Percentiles rank a stretch among this genome's conserved stretches.
Evolutionary conservation across 768 basidiomycete genomes (phyloP).

Genomic region (Trametopsis cervina): DNA sequence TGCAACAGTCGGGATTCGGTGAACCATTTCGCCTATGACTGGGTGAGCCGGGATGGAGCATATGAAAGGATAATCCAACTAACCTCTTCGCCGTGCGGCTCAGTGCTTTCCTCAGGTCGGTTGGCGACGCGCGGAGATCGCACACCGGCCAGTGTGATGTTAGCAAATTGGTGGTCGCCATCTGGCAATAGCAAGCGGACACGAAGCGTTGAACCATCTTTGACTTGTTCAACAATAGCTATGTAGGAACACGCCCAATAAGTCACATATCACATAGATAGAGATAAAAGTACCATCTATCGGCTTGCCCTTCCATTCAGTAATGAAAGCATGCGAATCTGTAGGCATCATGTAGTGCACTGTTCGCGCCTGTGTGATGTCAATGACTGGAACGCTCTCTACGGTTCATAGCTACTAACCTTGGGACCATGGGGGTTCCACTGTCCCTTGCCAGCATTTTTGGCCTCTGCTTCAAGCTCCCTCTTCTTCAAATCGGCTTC

Average conservation of each 20-base stretch:
- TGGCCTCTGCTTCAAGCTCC: slow-evolving; percentile 74
- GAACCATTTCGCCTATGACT: slow-evolving; percentile 79
- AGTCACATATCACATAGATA: slow-evolving; percentile 5
- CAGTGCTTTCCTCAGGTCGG: slow-evolving; percentile 71
- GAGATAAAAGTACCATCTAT: slow-evolving; percentile 59
- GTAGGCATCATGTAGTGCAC: slow-evolving; percentile 85
- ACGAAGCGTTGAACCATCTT: slow-evolving; percentile 87
- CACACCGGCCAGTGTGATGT: slow-evolving; percentile 79
- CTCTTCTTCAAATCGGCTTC: slow-evolving; percentile 70
- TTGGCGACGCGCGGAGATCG: slow-evolving; percentile 64
- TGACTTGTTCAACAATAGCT: slow-evolving; percentile 92
- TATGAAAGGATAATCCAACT: slow-evolving; percentile 15
- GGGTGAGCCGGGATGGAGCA: slow-evolving; percentile 3
- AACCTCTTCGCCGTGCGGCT: slow-evolving; percentile 88
- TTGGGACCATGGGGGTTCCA: slow-evolving; percentile 82
- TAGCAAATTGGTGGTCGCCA: slow-evolving; percentile 85
- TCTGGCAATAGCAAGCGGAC: slow-evolving; percentile 84
- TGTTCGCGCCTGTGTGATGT: slow-evolving; percentile 45
- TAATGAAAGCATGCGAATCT: slow-evolving; percentile 84
- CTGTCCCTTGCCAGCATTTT: slow-evolving; percentile 64
- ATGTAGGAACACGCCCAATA: not conserved
- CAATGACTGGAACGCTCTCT: not conserved
- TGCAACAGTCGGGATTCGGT: slow-evolving; percentile 84
- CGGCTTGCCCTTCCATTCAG: slow-evolving; percentile 86
- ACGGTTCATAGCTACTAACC: slow-evolving; percentile 29